Percentiles rank a stretch among this genome's conserved stretches.
phyloP scores from a whole-genome alignment of 2,329 filamentous ascomycete species.

The Xylaria sp. region DNA sequence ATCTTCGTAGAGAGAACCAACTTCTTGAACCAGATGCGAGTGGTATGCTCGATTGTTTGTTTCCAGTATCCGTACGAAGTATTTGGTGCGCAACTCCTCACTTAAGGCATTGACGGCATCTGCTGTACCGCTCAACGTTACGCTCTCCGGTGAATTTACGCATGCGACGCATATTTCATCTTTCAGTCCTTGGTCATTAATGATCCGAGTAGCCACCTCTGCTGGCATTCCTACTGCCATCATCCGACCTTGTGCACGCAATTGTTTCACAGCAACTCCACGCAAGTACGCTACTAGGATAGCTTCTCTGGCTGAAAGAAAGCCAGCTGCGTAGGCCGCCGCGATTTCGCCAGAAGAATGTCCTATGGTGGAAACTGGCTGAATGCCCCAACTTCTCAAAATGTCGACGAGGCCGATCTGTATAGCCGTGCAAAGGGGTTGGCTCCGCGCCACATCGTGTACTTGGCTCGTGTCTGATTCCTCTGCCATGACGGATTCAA shows the following conservation, averaged over 20 bases:
- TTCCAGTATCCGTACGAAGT: background rate
- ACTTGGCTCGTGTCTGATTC: background rate
- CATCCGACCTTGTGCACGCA: background rate
- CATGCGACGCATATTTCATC: background rate
- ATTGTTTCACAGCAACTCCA: background rate
- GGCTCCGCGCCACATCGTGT: background rate
- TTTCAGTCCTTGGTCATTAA: background rate
- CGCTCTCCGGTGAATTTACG: background rate
- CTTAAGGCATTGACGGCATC: background rate
- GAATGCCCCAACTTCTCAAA: background rate
- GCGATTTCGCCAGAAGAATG: conserved; percentile 1
- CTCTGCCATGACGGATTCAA: background rate
- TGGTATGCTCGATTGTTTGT: background rate
- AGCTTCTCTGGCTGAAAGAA: background rate
- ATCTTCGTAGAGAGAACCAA: background rate
- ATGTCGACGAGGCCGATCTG: background rate
- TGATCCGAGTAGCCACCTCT: background rate
- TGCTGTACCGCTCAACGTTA: background rate
- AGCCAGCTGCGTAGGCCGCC: background rate
- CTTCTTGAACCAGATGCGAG: conserved; percentile 1
- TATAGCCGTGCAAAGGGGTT: background rate
- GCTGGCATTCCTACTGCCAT: background rate
- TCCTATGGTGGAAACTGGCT: background rate
- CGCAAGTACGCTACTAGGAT: conserved; percentile 1
- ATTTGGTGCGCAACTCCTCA: background rate